Percentiles rank a stretch among this genome's conserved stretches.
phyloP scores from a whole-genome alignment of 352 stramenopile species.

The Pythium coloratum region DNA sequence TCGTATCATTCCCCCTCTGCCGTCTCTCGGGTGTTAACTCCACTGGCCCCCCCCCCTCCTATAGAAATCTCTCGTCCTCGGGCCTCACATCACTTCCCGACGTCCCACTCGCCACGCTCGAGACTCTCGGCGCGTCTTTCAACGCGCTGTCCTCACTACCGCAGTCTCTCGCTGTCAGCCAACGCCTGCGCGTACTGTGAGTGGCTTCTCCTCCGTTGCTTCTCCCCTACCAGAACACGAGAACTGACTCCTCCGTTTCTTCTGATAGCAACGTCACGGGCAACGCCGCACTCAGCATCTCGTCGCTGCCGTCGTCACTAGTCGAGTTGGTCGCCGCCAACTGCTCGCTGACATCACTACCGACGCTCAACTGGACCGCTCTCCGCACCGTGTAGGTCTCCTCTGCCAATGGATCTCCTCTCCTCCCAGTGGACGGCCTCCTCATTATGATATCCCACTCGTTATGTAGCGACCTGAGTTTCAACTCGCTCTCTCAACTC shows the following conservation, averaged over 20 bases:
- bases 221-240: neutral
- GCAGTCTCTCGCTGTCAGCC: neutral
- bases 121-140: neutral
- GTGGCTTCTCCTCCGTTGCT: neutral
- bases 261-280: conserved; percentile 4
- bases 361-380: conserved; percentile 1
- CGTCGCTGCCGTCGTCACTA: conserved; percentile 6
- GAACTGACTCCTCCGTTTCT: neutral
- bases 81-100: conserved; percentile 1
- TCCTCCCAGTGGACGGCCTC: neutral
- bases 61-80: neutral
- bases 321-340: conserved; percentile 1
- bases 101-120: neutral
- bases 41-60: neutral
- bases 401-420: neutral
- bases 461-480: neutral
- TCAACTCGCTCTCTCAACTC: conserved; percentile 2
- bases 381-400: conserved; percentile 4
- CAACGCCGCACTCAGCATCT: neutral
- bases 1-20: neutral
- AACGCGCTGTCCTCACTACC: conserved; percentile 1
- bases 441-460: neutral
- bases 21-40: neutral
- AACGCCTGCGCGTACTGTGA: neutral
- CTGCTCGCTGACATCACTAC: conserved; percentile 8